These are phyloP conservation scores for Blastocystis sp. DNA, from an alignment of 352 stramenopile genomes.

Conservation along the genomic window DNA sequence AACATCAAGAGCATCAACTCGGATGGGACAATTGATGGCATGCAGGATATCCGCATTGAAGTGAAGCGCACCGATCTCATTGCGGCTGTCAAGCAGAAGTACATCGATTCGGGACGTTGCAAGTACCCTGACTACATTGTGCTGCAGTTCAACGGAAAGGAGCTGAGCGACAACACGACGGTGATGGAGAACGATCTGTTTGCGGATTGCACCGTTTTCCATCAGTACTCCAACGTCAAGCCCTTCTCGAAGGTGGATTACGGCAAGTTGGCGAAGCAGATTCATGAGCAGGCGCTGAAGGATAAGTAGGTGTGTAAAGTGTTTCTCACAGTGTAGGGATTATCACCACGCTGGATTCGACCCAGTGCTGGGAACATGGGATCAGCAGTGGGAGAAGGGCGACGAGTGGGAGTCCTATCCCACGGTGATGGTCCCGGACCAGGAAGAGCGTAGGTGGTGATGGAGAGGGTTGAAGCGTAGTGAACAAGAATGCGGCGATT, in stretches of 20 bases:
- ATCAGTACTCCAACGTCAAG: conserved; percentile 55
- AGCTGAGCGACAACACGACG: conserved; percentile 64
- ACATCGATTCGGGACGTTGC: conserved; percentile 60
- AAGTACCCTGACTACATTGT: conserved; percentile 64
- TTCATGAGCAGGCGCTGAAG: conserved; percentile 53
- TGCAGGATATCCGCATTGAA: conserved; percentile 33
- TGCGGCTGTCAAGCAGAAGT: conserved; percentile 52
- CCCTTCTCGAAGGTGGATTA: conserved; percentile 66
- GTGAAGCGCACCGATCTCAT: conserved; percentile 68
- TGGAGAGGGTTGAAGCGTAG: neutral
- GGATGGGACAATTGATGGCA: conserved; percentile 49
- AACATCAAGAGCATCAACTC: conserved; percentile 62
- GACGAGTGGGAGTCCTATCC: conserved; percentile 60
- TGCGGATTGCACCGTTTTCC: conserved; percentile 58
- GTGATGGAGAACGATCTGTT: conserved; percentile 67
- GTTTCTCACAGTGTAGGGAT: conserved; percentile 44
- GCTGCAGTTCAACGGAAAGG: conserved; percentile 67
- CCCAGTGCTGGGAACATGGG: conserved; percentile 13
- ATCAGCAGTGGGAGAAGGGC: conserved; percentile 65
- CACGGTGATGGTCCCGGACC: conserved; percentile 49
- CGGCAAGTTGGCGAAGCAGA: conserved; percentile 42
- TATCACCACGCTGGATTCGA: conserved; percentile 52
- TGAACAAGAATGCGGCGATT: conserved; percentile 44
- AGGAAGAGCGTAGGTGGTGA: conserved; percentile 3
- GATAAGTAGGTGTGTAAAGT: conserved; percentile 58